Evolutionary conservation across 129 eudicot species (phyloP).

Genomic region (Apium graveolens): DNA sequence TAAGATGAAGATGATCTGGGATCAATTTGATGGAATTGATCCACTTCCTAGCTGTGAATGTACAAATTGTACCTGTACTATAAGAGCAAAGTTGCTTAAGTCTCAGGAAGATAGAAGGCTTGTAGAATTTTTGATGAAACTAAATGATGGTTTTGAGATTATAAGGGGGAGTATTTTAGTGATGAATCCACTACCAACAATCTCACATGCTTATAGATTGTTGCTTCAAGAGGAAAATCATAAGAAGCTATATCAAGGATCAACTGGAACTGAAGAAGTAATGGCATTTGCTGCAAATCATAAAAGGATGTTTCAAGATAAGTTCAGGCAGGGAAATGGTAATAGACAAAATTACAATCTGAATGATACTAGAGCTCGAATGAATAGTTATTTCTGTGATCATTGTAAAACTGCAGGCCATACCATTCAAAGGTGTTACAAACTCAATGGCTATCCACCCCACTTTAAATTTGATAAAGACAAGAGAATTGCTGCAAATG

Average conservation of each 20-base stretch:
- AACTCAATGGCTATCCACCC: background rate
- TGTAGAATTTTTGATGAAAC: background rate
- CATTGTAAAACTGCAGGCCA: background rate
- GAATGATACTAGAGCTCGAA: accelerated
- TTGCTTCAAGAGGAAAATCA: background rate
- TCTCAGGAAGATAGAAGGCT: background rate
- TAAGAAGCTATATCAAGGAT: too few relatives aligned
- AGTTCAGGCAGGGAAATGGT: too few relatives aligned
- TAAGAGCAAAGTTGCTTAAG: too few relatives aligned
- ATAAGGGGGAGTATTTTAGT: background rate
- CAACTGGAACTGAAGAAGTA: accelerated
- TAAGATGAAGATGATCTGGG: too few relatives aligned
- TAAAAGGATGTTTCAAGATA: too few relatives aligned
- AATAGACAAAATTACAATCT: too few relatives aligned
- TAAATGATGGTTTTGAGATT: background rate
- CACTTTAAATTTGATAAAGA: background rate
- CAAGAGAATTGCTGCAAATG: background rate
- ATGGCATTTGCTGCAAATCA: background rate
- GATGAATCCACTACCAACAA: background rate
- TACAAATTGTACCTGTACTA: too few relatives aligned
- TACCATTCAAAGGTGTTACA: background rate
- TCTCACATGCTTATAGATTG: background rate
- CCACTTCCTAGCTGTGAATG: too few relatives aligned
- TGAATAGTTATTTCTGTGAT: background rate
- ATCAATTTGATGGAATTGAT: too few relatives aligned